Base-by-base conservation (phyloP, 345 rosid genomes). In the Melaleuca alternifolia region DNA sequence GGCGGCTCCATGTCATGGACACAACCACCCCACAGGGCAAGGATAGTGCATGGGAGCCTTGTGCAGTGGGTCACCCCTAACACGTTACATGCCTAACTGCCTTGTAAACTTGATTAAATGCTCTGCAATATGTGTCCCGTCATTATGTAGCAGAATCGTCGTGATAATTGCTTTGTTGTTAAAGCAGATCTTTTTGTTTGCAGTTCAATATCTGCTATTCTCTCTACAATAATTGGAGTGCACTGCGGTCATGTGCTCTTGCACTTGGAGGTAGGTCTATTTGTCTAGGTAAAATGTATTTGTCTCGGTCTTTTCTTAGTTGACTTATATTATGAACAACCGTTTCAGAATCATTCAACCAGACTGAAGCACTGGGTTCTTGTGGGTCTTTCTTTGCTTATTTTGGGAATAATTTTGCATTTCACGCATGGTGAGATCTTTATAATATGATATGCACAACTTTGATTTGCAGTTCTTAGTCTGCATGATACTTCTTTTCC, bases 231-330 rank as follows among this genome's bases (percentile, higher is more conserved):
- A 86, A 93, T 94, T 2, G 98, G 98, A 86, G 94, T 94, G 51
- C 98, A 97, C 89, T 96, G 93, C 44, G 98, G 99, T 46, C 98
- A 96, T 84, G 95, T 92, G 54, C 97, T 96, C 83, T 59, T 95
- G 84, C 93, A 94, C 83, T 85, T 93, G 23, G 87, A 96, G 99
- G 99, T 96, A 57, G 59, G 90, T 50, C 77, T 53, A 10, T 83
- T 28, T 21, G 41, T 51, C 85, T 52, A 53, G 41, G 5, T 30
- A 83, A 18, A 41, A 48, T 52, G 21, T 8, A 83, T 85, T 54
- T 24, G 50, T 83, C 85, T 46, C 12, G 33, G 84, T 30, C 41
- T 51, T 21, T 85, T 54, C 88, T 54, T 86, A 59, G 85, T 44
- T 83, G 82, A 79, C 48, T 84, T 85, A 24, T 57, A 52, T 56